Evolutionary conservation across 306 rosid species (phyloP).

Genomic region (Dicorynia guianensis): DNA sequence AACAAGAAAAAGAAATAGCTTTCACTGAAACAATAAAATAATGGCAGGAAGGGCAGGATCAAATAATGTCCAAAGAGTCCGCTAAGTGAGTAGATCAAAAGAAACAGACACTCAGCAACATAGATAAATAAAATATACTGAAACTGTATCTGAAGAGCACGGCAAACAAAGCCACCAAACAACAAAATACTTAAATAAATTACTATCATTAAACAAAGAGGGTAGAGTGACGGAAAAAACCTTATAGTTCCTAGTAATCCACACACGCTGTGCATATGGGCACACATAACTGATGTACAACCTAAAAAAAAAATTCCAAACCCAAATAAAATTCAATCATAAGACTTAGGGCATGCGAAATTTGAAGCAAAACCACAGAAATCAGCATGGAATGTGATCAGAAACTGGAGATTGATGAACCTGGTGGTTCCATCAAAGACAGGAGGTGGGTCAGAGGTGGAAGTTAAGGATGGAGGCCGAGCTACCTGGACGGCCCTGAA

Average conservation of each 20-base stretch:
- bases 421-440: constrained; percentile 68
- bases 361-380: too few relatives aligned
- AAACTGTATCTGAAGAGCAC: too few relatives aligned
- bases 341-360: too few relatives aligned
- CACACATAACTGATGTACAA: constrained; percentile 51
- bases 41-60: neutral
- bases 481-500: constrained; percentile 36
- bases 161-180: neutral
- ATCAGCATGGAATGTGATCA: too few relatives aligned
- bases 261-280: constrained; percentile 72
- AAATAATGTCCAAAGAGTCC: neutral
- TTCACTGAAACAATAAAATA: neutral
- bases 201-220: neutral
- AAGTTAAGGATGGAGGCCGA: constrained; percentile 47
- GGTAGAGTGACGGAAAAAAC: constrained; percentile 35
- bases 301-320: constrained; percentile 39
- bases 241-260: constrained; percentile 71
- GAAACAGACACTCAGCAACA: neutral
- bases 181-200: neutral
- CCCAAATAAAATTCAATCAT: neutral
- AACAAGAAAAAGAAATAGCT: neutral
- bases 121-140: too few relatives aligned
- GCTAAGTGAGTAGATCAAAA: neutral
- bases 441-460: constrained; percentile 58
- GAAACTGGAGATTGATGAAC: constrained; percentile 21